Evolutionary conservation across 148 eudicot species (phyloP).

Genomic region (Spergularia bocconei): DNA sequence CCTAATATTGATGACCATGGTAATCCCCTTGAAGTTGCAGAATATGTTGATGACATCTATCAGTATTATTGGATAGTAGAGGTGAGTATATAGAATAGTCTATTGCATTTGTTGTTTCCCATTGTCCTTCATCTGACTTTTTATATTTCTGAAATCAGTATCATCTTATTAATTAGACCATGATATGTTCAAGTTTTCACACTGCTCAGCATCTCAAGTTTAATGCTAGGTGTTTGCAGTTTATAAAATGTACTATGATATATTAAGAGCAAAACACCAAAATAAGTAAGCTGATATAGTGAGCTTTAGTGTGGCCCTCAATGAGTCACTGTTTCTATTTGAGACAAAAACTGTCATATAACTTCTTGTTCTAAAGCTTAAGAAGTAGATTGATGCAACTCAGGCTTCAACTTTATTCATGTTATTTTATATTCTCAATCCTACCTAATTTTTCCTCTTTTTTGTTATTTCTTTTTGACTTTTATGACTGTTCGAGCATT

Average conservation of each 20-base stretch:
- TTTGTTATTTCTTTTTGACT: no score
- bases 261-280: not conserved
- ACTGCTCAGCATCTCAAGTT: not conserved
- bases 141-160: not conserved
- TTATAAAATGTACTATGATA: not conserved
- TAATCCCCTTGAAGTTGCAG: conserved; percentile 90
- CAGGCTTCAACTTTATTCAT: no score
- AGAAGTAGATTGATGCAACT: no score
- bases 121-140: not conserved
- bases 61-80: conserved; percentile 84
- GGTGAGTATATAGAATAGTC: conserved; percentile 34
- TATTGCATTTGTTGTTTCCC: not conserved
- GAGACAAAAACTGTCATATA: no score
- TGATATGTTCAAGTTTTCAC: no score
- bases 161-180: not conserved
- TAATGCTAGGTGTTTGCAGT: not conserved
- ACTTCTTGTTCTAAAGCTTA: no score
- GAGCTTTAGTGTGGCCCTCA: not conserved
- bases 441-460: no score
- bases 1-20: conserved; percentile 63
- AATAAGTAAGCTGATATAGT: not conserved
- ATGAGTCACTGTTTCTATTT: no score
- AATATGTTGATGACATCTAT: conserved; percentile 91
- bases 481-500: no score
- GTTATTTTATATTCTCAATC: no score